phyloP scores from a whole-genome alignment of 768 basidiomycete species.

The Tricholoma terreum region DNA sequence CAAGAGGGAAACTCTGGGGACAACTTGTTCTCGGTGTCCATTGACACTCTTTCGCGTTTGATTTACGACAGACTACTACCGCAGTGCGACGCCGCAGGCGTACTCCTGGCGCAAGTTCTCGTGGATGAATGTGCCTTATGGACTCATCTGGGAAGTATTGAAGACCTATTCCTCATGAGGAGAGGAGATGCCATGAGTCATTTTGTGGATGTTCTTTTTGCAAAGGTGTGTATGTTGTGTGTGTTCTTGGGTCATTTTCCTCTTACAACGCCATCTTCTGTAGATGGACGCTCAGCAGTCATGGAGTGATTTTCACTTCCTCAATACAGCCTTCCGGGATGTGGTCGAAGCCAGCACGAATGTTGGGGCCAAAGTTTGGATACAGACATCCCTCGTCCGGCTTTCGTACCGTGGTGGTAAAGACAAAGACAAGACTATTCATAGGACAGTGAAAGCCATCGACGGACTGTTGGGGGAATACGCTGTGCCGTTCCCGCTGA shows the following conservation, averaged over 20 bases:
- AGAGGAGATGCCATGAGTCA: constrained; percentile 75
- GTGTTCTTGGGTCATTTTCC: neutral
- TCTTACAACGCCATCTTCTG: neutral
- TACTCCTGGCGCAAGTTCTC: constrained; percentile 53
- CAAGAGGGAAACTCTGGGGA: constrained; percentile 10
- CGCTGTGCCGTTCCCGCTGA: constrained; percentile 75
- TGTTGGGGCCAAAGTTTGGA: constrained; percentile 48
- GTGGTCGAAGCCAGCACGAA: constrained; percentile 48
- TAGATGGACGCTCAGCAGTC: constrained; percentile 73
- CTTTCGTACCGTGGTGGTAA: constrained; percentile 60
- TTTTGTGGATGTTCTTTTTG: constrained; percentile 71
- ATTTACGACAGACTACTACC: constrained; percentile 65
- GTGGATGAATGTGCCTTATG: constrained; percentile 65
- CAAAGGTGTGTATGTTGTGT: constrained; percentile 46
- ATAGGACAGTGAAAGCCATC: constrained; percentile 58
- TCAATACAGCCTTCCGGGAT: constrained; percentile 75
- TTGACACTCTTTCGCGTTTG: constrained; percentile 56
- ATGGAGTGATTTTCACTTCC: constrained; percentile 83
- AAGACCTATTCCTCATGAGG: constrained; percentile 73
- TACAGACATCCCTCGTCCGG: constrained; percentile 67
- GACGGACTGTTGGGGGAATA: constrained; percentile 75
- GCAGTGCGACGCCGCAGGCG: constrained; percentile 50
- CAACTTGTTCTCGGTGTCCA: constrained; percentile 47
- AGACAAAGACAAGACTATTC: constrained; percentile 42
- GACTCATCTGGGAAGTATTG: constrained; percentile 59